Percentiles rank a stretch among this genome's conserved stretches.
Conservation (phyloP, 306 rosid genomes). For the Myrica gale region DNA sequence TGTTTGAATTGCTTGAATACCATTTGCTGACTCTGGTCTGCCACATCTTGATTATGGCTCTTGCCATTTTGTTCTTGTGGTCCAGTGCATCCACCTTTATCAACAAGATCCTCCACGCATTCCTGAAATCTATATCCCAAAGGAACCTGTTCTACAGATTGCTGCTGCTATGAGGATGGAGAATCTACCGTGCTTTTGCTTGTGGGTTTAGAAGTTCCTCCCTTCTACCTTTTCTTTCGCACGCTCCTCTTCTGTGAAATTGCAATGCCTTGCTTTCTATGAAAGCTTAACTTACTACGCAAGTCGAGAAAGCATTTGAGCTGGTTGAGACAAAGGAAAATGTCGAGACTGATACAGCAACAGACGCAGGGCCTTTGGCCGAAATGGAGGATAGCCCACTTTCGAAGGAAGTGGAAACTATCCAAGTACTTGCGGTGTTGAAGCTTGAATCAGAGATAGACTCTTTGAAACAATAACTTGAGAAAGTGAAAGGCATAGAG, state of each 20-base stretch:
- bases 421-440: no score
- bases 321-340: constrained; percentile 34
- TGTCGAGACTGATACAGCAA: constrained; percentile 14
- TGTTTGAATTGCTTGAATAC: constrained; percentile 76
- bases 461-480: no score
- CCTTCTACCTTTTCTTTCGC: no score
- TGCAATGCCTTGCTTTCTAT: no score
- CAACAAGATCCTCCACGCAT: constrained; percentile 78
- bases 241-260: no score
- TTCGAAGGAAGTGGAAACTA: no score
- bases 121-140: constrained; percentile 76
- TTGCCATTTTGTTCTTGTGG: constrained; percentile 77
- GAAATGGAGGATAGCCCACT: constrained; percentile 28
- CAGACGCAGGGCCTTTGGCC: constrained; percentile 27
- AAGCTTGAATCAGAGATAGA: no score
- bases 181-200: constrained; percentile 57
- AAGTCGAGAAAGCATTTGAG: constrained; percentile 31
- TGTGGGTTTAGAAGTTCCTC: no score
- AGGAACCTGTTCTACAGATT: constrained; percentile 64
- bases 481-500: no score
- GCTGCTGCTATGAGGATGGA: constrained; percentile 70
- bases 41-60: constrained; percentile 54
- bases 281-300: no score
- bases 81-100: constrained; percentile 77
- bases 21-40: constrained; percentile 72